Base-by-base conservation (phyloP, 2,329 filamentous ascomycete genomes). In the Cryphonectria japonica region DNA sequence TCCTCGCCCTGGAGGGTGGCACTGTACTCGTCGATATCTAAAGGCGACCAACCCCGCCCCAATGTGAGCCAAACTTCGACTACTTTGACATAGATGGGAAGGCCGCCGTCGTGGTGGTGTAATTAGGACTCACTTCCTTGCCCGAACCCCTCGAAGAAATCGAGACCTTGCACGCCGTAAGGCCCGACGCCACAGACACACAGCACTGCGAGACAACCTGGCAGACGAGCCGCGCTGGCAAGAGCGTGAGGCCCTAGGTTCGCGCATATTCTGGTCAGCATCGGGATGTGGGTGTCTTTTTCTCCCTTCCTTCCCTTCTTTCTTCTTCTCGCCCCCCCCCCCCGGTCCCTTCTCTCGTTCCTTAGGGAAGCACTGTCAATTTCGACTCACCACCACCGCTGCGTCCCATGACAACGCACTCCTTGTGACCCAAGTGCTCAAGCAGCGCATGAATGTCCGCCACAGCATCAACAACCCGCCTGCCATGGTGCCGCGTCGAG, bases 381-480 rank as follows among this genome's bases (percentile, higher is more conserved):
- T 6, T 39, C 9, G 13, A 67, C 67, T 41, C 26, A 73, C 71
- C 71, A 32, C 71, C 71, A 22, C 71, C 71, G 32, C 71, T 73
- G 37, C 61, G 52, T 32, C 71, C 71, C 11, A 50, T 67, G 37
- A 73, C 66, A 13, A 67, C 16, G 41, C 69, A 71, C 52, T 71
- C 66, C 59, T 73, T 69, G 29, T 69, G 29, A 37, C 64, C 69
- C 29, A 73, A 50, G 32, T 73, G 69, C 32, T 63, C 60, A 11
- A 71, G 67, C 63, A 73, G 41, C 37, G 67, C 71, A n/a, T 69
- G 50, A 22, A 72, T 66, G 22, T 72, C 68, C 52, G 65, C 54
- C 22, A 68, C 69, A 22, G 62, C 34, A 32, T 72, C 69, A 11
- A 71, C 71, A 2, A 68, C 43, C 22, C 22, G 59, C 46, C 71